phyloP scores from a whole-genome alignment of 1,139 yeast species.

The Scheffersomyces quercinus region DNA sequence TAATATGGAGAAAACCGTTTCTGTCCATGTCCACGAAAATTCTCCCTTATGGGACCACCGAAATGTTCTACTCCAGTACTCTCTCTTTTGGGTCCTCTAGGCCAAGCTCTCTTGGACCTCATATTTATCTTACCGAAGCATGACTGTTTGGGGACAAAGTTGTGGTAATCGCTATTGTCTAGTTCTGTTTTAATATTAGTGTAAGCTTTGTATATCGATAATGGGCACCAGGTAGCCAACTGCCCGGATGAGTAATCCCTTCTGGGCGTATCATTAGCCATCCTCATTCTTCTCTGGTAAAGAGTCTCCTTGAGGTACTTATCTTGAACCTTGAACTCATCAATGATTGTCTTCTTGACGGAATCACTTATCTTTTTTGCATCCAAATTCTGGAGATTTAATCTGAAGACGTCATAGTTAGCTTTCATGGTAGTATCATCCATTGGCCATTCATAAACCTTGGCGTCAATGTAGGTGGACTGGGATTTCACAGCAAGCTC shows the following conservation, averaged over 20 bases:
- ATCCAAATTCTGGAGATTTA: slow-evolving; percentile 4
- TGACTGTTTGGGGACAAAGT: slow-evolving; percentile 27
- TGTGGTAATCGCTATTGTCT: slow-evolving; percentile 25
- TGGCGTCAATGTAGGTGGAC: slow-evolving; percentile 2
- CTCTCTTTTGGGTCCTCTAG: slow-evolving; percentile 19
- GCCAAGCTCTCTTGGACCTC: slow-evolving; percentile 40
- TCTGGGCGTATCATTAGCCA: neutral
- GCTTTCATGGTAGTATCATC: slow-evolving; percentile 3
- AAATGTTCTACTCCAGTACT: neutral
- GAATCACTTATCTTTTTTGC: slow-evolving; percentile 6
- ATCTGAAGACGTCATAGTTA: slow-evolving; percentile 1
- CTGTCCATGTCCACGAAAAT: too few species aligned
- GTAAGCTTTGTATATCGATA: slow-evolving; percentile 37
- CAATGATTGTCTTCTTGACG: slow-evolving; percentile 6
- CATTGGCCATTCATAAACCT: slow-evolving; percentile 6
- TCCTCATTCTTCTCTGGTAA: slow-evolving; percentile 3
- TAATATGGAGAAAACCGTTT: too few species aligned
- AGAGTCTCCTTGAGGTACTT: slow-evolving; percentile 4
- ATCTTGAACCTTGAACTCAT: slow-evolving; percentile 13
- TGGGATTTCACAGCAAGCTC: too few species aligned
- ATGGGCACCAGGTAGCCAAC: slow-evolving; percentile 32
- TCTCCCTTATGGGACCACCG: too few species aligned
- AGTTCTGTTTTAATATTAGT: slow-evolving; percentile 29
- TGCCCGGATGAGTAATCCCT: neutral
- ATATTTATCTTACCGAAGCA: slow-evolving; percentile 44